Conservation (phyloP, 176 grass and related monocot genomes). For the Cymbopogon citratus region DNA sequence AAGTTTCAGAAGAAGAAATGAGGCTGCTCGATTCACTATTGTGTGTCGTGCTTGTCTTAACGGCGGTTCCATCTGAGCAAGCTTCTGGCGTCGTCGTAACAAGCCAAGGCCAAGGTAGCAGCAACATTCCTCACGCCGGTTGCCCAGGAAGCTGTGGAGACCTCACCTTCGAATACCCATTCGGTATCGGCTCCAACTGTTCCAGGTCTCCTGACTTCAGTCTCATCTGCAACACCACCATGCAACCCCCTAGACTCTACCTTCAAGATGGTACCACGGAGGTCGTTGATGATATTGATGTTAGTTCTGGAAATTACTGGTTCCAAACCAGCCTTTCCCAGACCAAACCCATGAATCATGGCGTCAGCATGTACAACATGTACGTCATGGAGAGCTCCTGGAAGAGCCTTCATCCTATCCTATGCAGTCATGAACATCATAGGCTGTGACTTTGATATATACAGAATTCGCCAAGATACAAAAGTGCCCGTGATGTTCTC, state of each 20-base stretch:
- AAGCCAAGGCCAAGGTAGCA: not conserved
- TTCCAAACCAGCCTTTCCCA: too few species aligned
- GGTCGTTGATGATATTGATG: not conserved
- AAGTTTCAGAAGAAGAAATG: not conserved
- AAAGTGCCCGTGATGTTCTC: too few species aligned
- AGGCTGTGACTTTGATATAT: too few species aligned
- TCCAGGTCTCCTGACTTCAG: constrained; percentile 10
- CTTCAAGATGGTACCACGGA: constrained; percentile 2
- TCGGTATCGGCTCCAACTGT: not conserved
- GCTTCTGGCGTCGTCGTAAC: not conserved
- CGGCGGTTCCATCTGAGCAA: not conserved
- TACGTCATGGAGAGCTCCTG: too few species aligned
- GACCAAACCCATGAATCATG: too few species aligned
- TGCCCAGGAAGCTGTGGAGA: not conserved
- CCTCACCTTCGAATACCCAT: not conserved
- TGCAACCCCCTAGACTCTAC: not conserved
- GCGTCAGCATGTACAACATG: too few species aligned
- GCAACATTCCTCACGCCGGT: not conserved
- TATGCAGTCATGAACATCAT: too few species aligned
- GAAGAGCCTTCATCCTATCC: too few species aligned
- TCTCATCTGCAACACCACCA: constrained; percentile 25
- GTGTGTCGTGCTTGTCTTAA: not conserved
- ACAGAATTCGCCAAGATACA: too few species aligned
- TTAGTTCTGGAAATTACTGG: too few species aligned
- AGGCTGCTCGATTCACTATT: not conserved